These are phyloP conservation scores for Trametes sp. DNA, from an alignment of 1,284 basidiomycete genomes.

Conservation along the genomic window DNA sequence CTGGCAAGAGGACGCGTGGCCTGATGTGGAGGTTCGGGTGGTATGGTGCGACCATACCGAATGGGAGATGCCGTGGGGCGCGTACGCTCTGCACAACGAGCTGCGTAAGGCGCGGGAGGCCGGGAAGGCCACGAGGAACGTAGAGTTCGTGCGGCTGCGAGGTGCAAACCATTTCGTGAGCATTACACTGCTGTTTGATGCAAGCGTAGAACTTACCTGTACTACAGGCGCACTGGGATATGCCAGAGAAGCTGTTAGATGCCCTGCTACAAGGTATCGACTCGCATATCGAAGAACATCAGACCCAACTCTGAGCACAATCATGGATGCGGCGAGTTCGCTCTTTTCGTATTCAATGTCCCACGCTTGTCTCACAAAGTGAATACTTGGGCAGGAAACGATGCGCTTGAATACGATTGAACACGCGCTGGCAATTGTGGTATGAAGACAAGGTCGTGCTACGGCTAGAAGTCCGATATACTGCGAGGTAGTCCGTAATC, in stretches of 20 bases:
- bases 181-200: background rate
- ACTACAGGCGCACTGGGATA: constrained; percentile 15
- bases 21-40: constrained; percentile 1
- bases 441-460: background rate
- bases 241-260: background rate
- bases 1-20: too few relatives aligned
- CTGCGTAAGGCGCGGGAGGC: constrained; percentile 1
- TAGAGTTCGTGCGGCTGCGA: background rate
- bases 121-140: background rate
- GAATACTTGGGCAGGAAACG: background rate
- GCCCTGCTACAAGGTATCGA: too few relatives aligned
- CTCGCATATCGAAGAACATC: too few relatives aligned
- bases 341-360: too few relatives aligned
- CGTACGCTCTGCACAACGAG: background rate
- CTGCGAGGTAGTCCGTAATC: background rate
- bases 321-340: too few relatives aligned
- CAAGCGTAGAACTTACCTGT: background rate
- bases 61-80: constrained; percentile 8
- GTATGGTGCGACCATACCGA: constrained; percentile 14
- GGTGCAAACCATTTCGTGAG: constrained; percentile 25
- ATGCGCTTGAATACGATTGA: background rate
- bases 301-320: too few relatives aligned
- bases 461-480: background rate
- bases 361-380: too few relatives aligned
- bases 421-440: background rate